Conservation (phyloP, 805 yeast species). For the Yarrowia divulgata region DNA sequence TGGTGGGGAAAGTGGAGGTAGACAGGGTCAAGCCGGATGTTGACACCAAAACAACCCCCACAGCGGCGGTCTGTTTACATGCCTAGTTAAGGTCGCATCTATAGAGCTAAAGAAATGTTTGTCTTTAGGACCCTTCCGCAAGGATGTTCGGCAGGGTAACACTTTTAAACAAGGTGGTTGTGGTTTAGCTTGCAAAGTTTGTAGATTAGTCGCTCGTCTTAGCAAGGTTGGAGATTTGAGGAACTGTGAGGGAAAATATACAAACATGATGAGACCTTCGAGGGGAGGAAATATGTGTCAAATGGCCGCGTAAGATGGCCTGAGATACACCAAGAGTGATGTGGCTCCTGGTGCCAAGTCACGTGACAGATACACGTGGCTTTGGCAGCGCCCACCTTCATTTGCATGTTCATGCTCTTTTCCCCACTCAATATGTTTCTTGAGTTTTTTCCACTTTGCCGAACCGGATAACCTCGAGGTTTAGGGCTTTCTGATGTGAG, state of each 20-base stretch:
- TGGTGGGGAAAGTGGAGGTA: not conserved
- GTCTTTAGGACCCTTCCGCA: constrained; percentile 14
- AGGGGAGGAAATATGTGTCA: not conserved
- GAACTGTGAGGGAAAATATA: constrained; percentile 1
- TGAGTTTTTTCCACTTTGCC: constrained; percentile 24
- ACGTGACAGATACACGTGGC: not conserved
- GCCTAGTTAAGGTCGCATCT: not conserved
- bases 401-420: constrained; percentile 10
- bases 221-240: constrained; percentile 12
- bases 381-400: constrained; percentile 3
- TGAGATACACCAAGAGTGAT: not conserved
- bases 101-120: not conserved
- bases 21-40: not conserved
- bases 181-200: not conserved
- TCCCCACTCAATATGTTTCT: constrained; percentile 13
- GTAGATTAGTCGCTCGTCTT: not conserved
- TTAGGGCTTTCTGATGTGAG: constrained; percentile 12
- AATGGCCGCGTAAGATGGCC: not conserved
- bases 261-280: not conserved
- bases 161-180: constrained; percentile 2
- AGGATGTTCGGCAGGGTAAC: not conserved
- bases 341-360: not conserved
- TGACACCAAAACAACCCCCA: no score
- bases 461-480: constrained; percentile 35
- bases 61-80: not conserved